phyloP scores from a whole-genome alignment of 495 filamentous ascomycete genomes.

The Aspergillus affinis region DNA sequence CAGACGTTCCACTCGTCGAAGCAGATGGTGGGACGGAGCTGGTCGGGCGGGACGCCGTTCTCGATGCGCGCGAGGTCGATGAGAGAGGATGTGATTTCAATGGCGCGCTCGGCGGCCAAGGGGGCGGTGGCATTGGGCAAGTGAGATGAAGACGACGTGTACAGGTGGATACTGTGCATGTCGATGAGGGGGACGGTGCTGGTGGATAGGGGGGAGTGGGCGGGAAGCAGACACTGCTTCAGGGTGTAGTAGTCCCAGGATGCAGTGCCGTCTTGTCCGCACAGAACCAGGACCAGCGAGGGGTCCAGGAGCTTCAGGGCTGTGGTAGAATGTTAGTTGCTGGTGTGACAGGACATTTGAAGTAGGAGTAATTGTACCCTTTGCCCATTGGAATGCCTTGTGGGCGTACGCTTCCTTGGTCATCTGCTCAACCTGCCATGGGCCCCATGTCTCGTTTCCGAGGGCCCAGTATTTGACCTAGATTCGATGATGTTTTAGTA shows the following conservation, averaged over 20 bases:
- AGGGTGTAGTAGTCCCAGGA: constrained; percentile 74
- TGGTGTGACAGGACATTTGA: background rate
- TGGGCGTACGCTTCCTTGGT: constrained; percentile 74
- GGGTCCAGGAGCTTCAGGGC: constrained; percentile 76
- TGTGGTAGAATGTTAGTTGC: constrained; percentile 13
- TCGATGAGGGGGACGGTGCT: constrained; percentile 59
- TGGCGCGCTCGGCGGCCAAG: constrained; percentile 68
- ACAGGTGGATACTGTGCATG: constrained; percentile 72
- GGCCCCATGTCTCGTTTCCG: constrained; percentile 75
- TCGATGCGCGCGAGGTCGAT: constrained; percentile 77
- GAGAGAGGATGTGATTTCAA: constrained; percentile 63
- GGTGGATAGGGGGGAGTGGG: constrained; percentile 39
- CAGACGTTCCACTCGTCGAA: constrained; percentile 89
- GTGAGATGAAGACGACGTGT: constrained; percentile 58
- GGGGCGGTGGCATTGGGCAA: constrained; percentile 66
- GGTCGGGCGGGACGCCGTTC: constrained; percentile 54
- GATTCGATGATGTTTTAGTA: constrained; percentile 9
- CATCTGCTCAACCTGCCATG: constrained; percentile 78
- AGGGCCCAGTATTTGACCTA: constrained; percentile 65
- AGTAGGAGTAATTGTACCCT: constrained; percentile 37
- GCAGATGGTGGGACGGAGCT: constrained; percentile 65
- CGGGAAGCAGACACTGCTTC: constrained; percentile 55
- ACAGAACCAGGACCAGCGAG: constrained; percentile 63
- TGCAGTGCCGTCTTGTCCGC: constrained; percentile 65
- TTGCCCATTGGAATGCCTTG: constrained; percentile 77